Percentiles rank a stretch among this genome's conserved stretches.
phyloP scores from a whole-genome alignment of 2,329 filamentous ascomycete genomes.

The Taxawa tesnikishii region DNA sequence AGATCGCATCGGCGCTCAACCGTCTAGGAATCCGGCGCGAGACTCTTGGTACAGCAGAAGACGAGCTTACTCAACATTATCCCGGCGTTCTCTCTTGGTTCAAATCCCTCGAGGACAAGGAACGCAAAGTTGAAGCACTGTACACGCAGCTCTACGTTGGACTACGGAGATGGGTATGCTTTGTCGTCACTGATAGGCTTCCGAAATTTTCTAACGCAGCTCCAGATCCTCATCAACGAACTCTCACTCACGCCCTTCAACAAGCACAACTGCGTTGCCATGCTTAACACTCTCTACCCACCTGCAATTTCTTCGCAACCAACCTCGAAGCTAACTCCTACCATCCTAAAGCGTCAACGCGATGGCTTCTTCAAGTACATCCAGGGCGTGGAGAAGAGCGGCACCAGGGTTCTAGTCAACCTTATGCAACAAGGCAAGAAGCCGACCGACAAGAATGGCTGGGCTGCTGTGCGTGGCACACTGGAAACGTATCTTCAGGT shows the following conservation, averaged over 20 bases:
- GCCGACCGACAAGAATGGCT: constrained; percentile 41
- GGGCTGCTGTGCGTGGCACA: constrained; percentile 34
- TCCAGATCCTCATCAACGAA: constrained; percentile 51
- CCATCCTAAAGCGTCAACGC: constrained; percentile 44
- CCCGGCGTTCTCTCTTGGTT: constrained; percentile 46
- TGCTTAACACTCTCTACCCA: constrained; percentile 57
- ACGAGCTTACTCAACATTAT: constrained; percentile 36
- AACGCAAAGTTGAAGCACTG: constrained; percentile 38
- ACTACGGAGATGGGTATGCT: constrained; percentile 49
- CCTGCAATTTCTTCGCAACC: constrained; percentile 38
- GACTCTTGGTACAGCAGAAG: constrained; percentile 32
- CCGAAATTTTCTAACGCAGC: constrained; percentile 1
- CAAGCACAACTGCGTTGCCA: constrained; percentile 53
- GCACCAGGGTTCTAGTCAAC: constrained; percentile 38
- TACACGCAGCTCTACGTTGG: constrained; percentile 52
- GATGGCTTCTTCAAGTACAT: constrained; percentile 52
- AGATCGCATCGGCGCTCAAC: constrained; percentile 41
- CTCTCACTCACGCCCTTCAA: constrained; percentile 49
- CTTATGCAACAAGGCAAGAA: constrained; percentile 42
- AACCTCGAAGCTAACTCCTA: constrained; percentile 38
- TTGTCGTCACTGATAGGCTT: constrained; percentile 1
- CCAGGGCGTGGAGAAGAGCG: constrained; percentile 42
- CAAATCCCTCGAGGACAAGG: constrained; percentile 28
- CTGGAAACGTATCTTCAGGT: constrained; percentile 47
- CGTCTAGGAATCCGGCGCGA: constrained; percentile 38